Conservation (phyloP, 139 green algal genomes). For the Tetraselmis chui region DNA sequence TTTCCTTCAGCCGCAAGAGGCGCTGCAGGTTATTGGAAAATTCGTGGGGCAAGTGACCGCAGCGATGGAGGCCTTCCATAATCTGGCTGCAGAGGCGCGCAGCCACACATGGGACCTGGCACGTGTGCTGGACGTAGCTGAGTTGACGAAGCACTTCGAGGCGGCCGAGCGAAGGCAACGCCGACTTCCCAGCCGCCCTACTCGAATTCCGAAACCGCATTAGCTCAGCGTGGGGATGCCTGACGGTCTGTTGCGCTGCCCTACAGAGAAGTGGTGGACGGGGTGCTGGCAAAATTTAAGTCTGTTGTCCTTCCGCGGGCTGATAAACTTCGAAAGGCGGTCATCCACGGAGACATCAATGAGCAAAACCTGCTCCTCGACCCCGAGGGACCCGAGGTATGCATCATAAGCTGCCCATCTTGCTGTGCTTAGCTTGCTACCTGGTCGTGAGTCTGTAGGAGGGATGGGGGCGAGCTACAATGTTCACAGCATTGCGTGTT, state of each 20-base stretch:
- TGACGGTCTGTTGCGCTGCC: too few species aligned
- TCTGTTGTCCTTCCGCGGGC: neutral
- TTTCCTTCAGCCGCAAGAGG: neutral
- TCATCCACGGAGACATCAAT: slow-evolving; percentile 7
- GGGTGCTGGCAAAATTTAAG: slow-evolving; percentile 2
- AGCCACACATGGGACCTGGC: slow-evolving; percentile 5
- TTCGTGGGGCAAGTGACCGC: neutral
- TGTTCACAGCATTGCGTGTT: too few species aligned
- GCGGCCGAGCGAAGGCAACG: neutral
- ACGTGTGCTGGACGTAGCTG: neutral
- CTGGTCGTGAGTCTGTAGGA: too few species aligned
- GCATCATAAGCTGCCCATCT: too few species aligned
- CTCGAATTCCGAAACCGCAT: too few species aligned
- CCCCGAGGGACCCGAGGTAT: neutral
- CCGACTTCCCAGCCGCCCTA: too few species aligned
- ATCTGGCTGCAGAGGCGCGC: neutral
- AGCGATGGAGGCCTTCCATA: neutral
- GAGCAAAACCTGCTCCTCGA: slow-evolving; percentile 5
- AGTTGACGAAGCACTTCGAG: neutral
- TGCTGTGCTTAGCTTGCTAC: too few species aligned
- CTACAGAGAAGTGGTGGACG: slow-evolving; percentile 1
- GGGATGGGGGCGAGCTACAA: too few species aligned
- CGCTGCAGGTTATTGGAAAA: neutral
- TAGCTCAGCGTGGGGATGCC: too few species aligned
- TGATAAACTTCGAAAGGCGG: neutral